Conservation (phyloP, 441 rosid species). For the Bruguiera hainesii region DNA sequence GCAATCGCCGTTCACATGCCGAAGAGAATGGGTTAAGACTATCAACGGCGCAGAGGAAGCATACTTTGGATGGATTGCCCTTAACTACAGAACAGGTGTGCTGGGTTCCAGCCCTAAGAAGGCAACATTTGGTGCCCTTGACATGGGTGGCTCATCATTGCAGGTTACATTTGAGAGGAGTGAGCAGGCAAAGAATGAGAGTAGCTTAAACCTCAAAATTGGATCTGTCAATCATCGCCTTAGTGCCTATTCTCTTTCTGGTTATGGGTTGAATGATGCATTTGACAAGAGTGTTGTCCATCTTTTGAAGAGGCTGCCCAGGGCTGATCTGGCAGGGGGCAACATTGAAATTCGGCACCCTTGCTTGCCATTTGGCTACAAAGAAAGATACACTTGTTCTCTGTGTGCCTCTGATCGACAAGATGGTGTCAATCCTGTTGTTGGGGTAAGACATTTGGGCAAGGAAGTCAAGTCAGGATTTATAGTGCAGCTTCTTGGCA, state of each 20-base stretch:
- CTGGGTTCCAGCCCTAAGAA: conserved; percentile 68
- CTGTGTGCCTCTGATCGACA: conserved; percentile 53
- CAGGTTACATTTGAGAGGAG: conserved; percentile 95
- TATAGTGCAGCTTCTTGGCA: conserved; percentile 68
- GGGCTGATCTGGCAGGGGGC: conserved; percentile 43
- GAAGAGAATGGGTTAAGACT: conserved; percentile 76
- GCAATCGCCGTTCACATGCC: conserved; percentile 67
- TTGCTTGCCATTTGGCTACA: conserved; percentile 87
- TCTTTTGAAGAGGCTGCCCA: conserved; percentile 49
- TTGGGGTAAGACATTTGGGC: conserved; percentile 33
- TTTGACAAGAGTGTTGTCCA: conserved; percentile 84
- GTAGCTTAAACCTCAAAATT: conserved; percentile 71
- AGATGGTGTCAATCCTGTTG: conserved; percentile 45
- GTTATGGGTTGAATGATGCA: conserved; percentile 98
- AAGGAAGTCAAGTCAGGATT: conserved; percentile 62
- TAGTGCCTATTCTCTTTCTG: conserved; percentile 93
- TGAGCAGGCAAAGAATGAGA: conserved; percentile 45
- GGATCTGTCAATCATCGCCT: conserved; percentile 79
- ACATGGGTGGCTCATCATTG: conserved; percentile 94
- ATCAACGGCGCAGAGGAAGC: conserved; percentile 97
- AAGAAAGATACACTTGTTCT: conserved; percentile 64
- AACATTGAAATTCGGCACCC: conserved; percentile 81
- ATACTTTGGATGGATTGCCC: conserved; percentile 94
- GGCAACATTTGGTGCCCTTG: conserved; percentile 93
- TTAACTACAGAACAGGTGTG: conserved; percentile 66